These are phyloP conservation scores for Cryptococcus depauperatus DNA, from an alignment of 1,284 basidiomycete genomes.

Conservation along the genomic window DNA sequence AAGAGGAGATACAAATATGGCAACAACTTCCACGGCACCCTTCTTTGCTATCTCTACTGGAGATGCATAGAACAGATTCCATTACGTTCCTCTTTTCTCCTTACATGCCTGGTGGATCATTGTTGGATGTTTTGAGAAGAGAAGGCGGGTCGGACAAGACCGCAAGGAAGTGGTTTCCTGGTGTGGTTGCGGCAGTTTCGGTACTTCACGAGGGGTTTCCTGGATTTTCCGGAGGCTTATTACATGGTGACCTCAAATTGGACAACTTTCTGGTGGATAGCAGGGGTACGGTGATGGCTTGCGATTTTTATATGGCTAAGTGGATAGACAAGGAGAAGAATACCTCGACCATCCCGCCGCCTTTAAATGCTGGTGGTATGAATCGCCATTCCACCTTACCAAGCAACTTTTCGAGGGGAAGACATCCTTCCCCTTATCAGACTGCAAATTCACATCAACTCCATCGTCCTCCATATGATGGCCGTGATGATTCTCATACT, in stretches of 20 bases:
- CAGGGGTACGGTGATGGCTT: slow-evolving; percentile 51
- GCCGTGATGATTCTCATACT: slow-evolving; percentile 2
- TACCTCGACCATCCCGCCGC: slow-evolving; percentile 7
- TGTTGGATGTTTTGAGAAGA: slow-evolving; percentile 73
- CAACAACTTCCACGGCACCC: slow-evolving; percentile 57
- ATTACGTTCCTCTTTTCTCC: slow-evolving; percentile 79
- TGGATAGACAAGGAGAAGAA: slow-evolving; percentile 10
- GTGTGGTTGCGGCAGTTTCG: slow-evolving; percentile 74
- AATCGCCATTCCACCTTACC: slow-evolving; percentile 11
- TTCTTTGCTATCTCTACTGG: slow-evolving; percentile 71
- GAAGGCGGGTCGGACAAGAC: slow-evolving; percentile 54
- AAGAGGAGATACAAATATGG: slow-evolving; percentile 76
- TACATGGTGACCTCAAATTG: slow-evolving; percentile 91
- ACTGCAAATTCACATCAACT: slow-evolving; percentile 3
- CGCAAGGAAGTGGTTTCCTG: slow-evolving; percentile 78
- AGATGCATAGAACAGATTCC: slow-evolving; percentile 53
- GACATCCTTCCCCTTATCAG: slow-evolving; percentile 11
- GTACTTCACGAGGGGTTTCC: slow-evolving; percentile 65
- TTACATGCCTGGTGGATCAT: slow-evolving; percentile 70
- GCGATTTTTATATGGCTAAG: slow-evolving; percentile 44
- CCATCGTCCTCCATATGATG: slow-evolving; percentile 4
- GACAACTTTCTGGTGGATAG: slow-evolving; percentile 92
- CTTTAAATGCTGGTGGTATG: slow-evolving; percentile 3
- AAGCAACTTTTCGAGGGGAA: slow-evolving; percentile 9
- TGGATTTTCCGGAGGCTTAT: slow-evolving; percentile 54